These are phyloP conservation scores for Filosporella fistucella DNA, from an alignment of 495 filamentous ascomycete genomes.

Conservation along the genomic window DNA sequence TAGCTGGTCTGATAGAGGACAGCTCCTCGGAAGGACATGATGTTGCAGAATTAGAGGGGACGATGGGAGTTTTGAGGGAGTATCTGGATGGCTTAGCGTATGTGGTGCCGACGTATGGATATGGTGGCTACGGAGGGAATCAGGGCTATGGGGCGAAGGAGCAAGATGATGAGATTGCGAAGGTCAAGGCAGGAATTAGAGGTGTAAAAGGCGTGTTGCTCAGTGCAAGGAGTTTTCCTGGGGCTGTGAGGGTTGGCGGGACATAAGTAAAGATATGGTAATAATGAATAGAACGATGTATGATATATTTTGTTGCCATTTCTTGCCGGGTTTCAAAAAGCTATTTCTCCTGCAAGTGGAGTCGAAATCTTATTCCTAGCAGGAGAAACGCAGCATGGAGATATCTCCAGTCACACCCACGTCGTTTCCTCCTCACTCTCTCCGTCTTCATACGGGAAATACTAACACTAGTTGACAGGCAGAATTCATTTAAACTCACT, in stretches of 20 bases:
- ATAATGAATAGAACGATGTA: no score
- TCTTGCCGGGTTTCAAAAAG: no score
- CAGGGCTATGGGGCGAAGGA: conserved; percentile 39
- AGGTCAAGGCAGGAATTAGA: conserved; percentile 78
- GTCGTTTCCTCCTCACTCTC: no score
- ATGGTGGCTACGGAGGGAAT: conserved; percentile 16
- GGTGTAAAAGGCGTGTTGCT: conserved; percentile 91
- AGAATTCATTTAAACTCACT: no score
- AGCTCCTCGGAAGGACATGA: conserved; percentile 32
- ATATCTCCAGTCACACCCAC: no score
- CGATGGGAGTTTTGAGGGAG: conserved; percentile 23
- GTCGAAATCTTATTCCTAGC: no score
- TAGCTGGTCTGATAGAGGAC: conserved; percentile 48
- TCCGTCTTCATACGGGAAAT: no score
- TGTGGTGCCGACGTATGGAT: conserved; percentile 14
- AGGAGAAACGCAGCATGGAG: no score
- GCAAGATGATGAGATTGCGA: conserved; percentile 72
- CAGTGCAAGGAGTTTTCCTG: conserved; percentile 65
- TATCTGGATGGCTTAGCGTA: conserved; percentile 40
- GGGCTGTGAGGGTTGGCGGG: conserved; percentile 29
- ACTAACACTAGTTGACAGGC: no score
- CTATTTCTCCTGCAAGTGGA: no score
- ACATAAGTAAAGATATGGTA: no score
- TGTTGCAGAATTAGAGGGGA: conserved; percentile 27
- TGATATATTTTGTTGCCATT: no score